These are phyloP conservation scores for Sporodiniella umbellata DNA, from an alignment of 371 early-diverging fungal species.

Conservation along the genomic window DNA sequence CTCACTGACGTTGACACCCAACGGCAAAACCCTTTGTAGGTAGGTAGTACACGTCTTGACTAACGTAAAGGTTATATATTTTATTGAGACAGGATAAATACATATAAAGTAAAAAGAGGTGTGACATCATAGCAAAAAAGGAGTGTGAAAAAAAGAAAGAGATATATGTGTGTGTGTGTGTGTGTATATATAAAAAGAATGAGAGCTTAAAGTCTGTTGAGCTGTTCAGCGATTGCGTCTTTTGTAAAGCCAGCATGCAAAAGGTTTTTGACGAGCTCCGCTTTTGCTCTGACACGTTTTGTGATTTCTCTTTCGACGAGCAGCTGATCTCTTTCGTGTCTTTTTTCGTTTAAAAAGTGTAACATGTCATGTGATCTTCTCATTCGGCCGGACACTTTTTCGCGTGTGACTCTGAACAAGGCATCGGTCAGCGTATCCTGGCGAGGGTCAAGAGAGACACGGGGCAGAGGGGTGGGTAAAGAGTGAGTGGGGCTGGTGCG, in stretches of 20 bases:
- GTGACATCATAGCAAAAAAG: too few relatives aligned
- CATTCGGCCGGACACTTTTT: conserved; percentile 41
- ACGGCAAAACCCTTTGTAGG: not conserved
- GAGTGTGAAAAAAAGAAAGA: too few relatives aligned
- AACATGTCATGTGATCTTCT: conserved; percentile 44
- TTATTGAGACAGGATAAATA: too few relatives aligned
- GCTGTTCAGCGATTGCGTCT: conserved; percentile 42
- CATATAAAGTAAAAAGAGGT: too few relatives aligned
- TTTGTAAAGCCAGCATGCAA: conserved; percentile 45
- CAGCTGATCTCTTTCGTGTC: conserved; percentile 39
- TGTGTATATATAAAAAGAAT: too few relatives aligned
- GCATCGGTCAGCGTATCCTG: conserved; percentile 29
- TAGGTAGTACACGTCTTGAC: not conserved
- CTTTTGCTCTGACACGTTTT: conserved; percentile 39
- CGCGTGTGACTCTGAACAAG: conserved; percentile 34
- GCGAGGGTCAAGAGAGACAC: not conserved
- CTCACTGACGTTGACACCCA: not conserved
- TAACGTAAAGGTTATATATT: too few relatives aligned
- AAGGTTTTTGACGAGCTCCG: conserved; percentile 41
- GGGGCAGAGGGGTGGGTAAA: too few relatives aligned
- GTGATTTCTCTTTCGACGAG: conserved; percentile 43
- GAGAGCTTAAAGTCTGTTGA: conserved; percentile 24
- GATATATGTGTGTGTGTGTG: too few relatives aligned
- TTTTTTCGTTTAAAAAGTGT: conserved; percentile 39
- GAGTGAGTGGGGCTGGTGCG: conserved; percentile 17